Percentiles rank a stretch among this genome's conserved stretches.
Conservation (phyloP, 148 eudicot species). For the Suaeda aralocaspica region DNA sequence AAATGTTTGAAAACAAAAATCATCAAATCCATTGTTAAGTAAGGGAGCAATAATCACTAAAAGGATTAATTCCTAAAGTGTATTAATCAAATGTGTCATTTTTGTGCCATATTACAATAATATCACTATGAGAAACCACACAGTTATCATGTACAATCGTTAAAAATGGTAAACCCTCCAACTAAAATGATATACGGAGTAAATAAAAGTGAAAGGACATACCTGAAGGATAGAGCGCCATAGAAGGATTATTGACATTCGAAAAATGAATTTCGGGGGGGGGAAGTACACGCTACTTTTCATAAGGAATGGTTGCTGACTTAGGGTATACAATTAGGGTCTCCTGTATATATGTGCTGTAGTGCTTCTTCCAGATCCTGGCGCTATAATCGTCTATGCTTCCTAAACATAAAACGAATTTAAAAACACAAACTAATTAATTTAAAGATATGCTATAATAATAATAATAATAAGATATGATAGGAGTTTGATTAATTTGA, state of each 20-base stretch:
- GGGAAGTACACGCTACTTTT: slow-evolving; percentile 13
- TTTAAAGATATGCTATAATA: no score
- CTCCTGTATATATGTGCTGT: slow-evolving; percentile 22
- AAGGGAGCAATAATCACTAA: no score
- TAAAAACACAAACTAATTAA: no score
- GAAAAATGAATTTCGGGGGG: slow-evolving; percentile 17
- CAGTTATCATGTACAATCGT: background rate
- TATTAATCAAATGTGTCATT: no score
- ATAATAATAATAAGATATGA: no score
- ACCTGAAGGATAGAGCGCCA: background rate
- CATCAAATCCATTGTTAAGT: no score
- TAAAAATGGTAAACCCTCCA: background rate
- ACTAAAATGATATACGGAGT: no score
- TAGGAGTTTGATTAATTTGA: background rate
- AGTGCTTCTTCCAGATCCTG: slow-evolving; percentile 21
- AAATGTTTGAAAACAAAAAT: no score
- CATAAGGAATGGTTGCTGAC: slow-evolving; percentile 22
- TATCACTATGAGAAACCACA: no score
- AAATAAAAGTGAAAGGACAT: no score
- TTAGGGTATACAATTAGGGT: slow-evolving; percentile 9
- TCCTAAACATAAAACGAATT: slow-evolving; percentile 19
- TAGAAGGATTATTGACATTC: background rate
- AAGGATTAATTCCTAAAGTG: no score
- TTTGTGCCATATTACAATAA: no score
- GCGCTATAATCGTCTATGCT: slow-evolving; percentile 12